Evolutionary conservation across 108 stramenopile species (phyloP).

Genomic region (Fistulifera solaris): DNA sequence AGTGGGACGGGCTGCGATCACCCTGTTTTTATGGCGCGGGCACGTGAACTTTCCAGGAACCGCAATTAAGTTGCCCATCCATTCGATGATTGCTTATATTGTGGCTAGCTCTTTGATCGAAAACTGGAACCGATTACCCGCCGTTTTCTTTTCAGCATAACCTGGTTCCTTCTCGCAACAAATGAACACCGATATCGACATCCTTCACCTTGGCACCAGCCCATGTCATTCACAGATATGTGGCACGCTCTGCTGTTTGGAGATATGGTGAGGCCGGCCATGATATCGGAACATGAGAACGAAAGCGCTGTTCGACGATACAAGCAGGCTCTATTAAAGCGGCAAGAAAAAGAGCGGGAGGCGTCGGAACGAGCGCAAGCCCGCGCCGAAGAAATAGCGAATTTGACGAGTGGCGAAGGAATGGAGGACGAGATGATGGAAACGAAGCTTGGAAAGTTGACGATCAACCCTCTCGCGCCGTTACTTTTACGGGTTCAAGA

Average conservation of each 20-base stretch:
- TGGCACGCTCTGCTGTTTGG: conserved; percentile 11
- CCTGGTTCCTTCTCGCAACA: conserved; percentile 25
- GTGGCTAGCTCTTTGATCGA: conserved; percentile 31
- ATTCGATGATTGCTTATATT: conserved; percentile 48
- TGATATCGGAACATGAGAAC: conserved; percentile 16
- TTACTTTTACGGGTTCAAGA: conserved; percentile 24
- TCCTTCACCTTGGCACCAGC: conserved; percentile 19
- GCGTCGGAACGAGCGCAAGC: conserved; percentile 11
- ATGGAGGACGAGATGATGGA: conserved; percentile 17
- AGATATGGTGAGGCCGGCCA: not conserved
- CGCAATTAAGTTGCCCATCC: conserved; percentile 29
- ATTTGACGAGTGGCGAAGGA: too few relatives aligned
- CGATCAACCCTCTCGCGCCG: conserved; percentile 26
- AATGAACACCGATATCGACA: conserved; percentile 13
- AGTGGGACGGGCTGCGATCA: conserved; percentile 21
- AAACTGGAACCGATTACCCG: conserved; percentile 38
- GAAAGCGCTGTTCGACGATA: conserved; percentile 15
- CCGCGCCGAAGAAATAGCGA: too few relatives aligned
- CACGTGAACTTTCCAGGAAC: conserved; percentile 19
- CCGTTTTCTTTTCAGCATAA: conserved; percentile 39
- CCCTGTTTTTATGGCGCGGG: conserved; percentile 62
- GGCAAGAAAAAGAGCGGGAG: conserved; percentile 25
- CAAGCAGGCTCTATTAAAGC: conserved; percentile 3
- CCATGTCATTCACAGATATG: conserved; percentile 10
- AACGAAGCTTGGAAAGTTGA: conserved; percentile 21